Evolutionary conservation across 768 basidiomycete genomes (phyloP), one percentile per base, ranked within the genome.

Genomic region (Lentinus tigrinus): DNA sequence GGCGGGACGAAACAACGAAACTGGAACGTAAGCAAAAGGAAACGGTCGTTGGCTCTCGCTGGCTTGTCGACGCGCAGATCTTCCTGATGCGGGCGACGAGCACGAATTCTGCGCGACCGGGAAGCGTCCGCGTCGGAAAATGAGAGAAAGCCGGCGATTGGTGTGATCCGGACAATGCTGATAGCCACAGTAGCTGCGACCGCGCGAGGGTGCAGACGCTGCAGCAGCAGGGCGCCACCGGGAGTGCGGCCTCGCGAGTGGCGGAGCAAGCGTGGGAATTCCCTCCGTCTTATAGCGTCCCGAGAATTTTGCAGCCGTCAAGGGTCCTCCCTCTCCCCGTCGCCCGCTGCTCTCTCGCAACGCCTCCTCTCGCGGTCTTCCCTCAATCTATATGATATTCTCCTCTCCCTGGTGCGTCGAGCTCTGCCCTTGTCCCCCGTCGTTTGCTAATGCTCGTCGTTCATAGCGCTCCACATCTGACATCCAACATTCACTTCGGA

Each of bases 401-500:
- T 54, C 58, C 42, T 47, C 34, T 43, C 44, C 47, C 56, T 62
- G 65, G 67, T 68, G 47, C 23, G 56, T 57, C n/a, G 43, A 9
- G 24, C 28, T 47, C 56, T 38, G 44, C 26, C 14, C 37, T 42
- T 47, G 43, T 23, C 39, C 11, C 19, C 31, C 27, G 24, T 23
- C 0, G 16, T 31, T 2, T 31, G 42, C 26, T 16, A n/a, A 55
- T n/a, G 46, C 36, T 27, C 26, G 23, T 38, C 27, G 46, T 17
- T 37, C 55, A n/a, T 42, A 71, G 64, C 59, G 47, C 44, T 48
- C 60, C 64, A 63, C 56, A 63, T 14, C 63, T 76, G 70, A 72
- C 69, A 65, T 76, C 76, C 79, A 78, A 73, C 74, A 78, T 84
- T 80, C 78, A 81, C 74, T 81, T 85, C 72, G 78, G 77, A 69